Evolutionary conservation across 768 basidiomycete species (phyloP).

Genomic region (Russula earlei): DNA sequence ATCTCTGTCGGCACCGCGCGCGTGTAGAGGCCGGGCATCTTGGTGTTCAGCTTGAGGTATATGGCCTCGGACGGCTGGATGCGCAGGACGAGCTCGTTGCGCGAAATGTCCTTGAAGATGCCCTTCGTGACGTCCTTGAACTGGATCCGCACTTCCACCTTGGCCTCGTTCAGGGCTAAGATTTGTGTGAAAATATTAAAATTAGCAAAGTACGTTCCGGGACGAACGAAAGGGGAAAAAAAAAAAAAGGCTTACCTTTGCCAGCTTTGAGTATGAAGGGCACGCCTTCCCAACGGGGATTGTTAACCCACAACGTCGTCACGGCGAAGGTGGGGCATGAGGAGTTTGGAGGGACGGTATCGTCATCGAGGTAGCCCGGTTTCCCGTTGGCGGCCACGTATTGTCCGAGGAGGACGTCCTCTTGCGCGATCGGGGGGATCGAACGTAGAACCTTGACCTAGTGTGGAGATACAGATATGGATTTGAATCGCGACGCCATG

Average conservation of each 20-base stretch:
- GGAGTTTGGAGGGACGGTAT: conserved; percentile 87
- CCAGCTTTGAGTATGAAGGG: conserved; percentile 98
- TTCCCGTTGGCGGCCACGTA: conserved; percentile 84
- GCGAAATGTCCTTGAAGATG: conserved; percentile 91
- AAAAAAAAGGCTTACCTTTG: conserved; percentile 71
- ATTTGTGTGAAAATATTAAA: not conserved
- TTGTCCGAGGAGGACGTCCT: conserved; percentile 88
- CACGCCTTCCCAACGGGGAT: conserved; percentile 96
- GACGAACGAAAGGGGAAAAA: no score
- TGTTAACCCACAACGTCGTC: conserved; percentile 83
- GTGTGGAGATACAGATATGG: conserved; percentile 19
- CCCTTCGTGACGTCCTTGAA: conserved; percentile 97
- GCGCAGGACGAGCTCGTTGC: conserved; percentile 95
- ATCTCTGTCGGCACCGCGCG: conserved; percentile 92
- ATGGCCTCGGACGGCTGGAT: conserved; percentile 95
- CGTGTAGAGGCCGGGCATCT: conserved; percentile 85
- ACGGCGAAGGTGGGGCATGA: conserved; percentile 94
- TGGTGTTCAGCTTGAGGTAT: conserved; percentile 94
- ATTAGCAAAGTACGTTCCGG: no score
- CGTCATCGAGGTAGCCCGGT: conserved; percentile 98
- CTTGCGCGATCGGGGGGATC: conserved; percentile 70
- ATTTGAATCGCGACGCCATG: not conserved
- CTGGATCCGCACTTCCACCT: conserved; percentile 96
- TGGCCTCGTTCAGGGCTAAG: conserved; percentile 96
- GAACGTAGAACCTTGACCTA: conserved; percentile 94